Conservation (phyloP, 768 basidiomycete genomes). For the Cystofilobasidium ferigula region DNA sequence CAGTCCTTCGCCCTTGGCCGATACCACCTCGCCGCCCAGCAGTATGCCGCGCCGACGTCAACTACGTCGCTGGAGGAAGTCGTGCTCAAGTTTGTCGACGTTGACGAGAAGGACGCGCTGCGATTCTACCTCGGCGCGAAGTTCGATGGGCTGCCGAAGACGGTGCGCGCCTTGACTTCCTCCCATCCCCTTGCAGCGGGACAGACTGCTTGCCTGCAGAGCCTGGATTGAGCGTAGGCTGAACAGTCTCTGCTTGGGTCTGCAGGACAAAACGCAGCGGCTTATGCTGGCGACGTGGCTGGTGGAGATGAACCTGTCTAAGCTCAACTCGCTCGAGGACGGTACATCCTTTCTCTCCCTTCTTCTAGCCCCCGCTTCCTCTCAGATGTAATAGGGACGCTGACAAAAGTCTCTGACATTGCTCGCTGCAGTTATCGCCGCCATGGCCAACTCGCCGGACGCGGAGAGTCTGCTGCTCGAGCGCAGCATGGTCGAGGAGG, state of each 20-base stretch:
- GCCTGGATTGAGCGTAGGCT: background rate
- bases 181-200: background rate
- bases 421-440: slow-evolving; percentile 50
- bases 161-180: slow-evolving; percentile 45
- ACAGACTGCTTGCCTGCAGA: background rate
- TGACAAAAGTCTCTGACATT: background rate
- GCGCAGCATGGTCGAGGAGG: slow-evolving; percentile 74
- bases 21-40: slow-evolving; percentile 84
- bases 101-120: slow-evolving; percentile 76
- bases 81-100: slow-evolving; percentile 76
- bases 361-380: background rate
- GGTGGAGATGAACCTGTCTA: slow-evolving; percentile 90
- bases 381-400: background rate
- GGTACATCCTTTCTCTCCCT: too few relatives aligned
- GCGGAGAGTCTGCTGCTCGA: slow-evolving; percentile 75
- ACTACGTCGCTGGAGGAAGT: slow-evolving; percentile 56
- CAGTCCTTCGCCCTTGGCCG: slow-evolving; percentile 64
- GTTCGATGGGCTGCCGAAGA: slow-evolving; percentile 71
- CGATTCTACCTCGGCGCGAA: slow-evolving; percentile 79
- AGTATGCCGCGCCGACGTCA: slow-evolving; percentile 76
- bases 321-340: slow-evolving; percentile 92
- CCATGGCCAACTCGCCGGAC: slow-evolving; percentile 58
- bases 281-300: slow-evolving; percentile 99
- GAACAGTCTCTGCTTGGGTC: background rate
- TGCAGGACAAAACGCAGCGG: slow-evolving; percentile 77